phyloP scores from a whole-genome alignment of 371 early-diverging fungal species.

The Mucor sp. region DNA sequence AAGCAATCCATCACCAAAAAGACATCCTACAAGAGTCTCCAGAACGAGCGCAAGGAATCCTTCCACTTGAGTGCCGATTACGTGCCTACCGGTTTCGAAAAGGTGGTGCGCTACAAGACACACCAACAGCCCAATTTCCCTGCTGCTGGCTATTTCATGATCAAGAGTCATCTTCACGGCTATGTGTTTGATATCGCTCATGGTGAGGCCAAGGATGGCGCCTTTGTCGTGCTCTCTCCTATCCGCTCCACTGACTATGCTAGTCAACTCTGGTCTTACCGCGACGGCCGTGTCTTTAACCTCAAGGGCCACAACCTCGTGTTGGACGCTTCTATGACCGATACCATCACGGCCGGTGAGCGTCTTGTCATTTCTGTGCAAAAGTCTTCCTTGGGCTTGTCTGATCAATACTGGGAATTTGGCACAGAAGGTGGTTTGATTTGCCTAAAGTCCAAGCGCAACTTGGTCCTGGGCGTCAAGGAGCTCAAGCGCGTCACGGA shows the following conservation, averaged over 20 bases:
- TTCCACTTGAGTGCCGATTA: constrained; percentile 27
- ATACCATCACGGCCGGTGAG: constrained; percentile 31
- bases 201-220: constrained; percentile 26
- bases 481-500: constrained; percentile 31
- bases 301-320: constrained; percentile 42
- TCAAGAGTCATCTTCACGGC: constrained; percentile 49
- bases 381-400: constrained; percentile 27
- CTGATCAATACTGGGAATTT: constrained; percentile 41
- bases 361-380: constrained; percentile 30
- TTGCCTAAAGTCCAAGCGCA: constrained; percentile 31
- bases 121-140: constrained; percentile 32
- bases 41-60: constrained; percentile 20
- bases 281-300: constrained; percentile 50
- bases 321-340: constrained; percentile 34
- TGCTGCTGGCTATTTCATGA: constrained; percentile 39
- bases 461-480: constrained; percentile 39
- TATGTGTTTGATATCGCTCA: constrained; percentile 40
- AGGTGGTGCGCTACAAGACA: constrained; percentile 38
- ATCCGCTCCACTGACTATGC: constrained; percentile 39
- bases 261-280: constrained; percentile 58
- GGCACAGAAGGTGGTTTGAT: constrained; percentile 33
- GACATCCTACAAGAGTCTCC: constrained; percentile 16
- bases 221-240: constrained; percentile 33
- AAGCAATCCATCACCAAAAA: constrained; percentile 7
- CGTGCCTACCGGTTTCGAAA: constrained; percentile 43